These are phyloP conservation scores for Saccharum spontaneum DNA, from an alignment of 176 grass and related monocot genomes.

Conservation along the genomic window DNA sequence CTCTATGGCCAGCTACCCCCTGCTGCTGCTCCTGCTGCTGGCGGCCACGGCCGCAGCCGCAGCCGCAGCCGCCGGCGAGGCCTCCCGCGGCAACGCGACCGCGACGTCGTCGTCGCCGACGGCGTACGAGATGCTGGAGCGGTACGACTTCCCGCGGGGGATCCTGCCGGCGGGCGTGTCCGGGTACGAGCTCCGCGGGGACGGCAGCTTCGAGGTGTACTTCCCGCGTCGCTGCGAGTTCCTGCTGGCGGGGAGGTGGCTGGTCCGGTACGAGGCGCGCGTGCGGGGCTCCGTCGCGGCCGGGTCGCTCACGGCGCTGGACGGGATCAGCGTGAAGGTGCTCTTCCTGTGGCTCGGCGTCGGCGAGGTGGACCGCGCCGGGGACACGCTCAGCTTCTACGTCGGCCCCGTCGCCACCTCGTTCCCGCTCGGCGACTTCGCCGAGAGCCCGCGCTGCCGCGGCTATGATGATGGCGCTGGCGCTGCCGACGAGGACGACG, in stretches of 20 bases:
- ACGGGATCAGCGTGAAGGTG: conserved; percentile 16
- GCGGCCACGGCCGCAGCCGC: not conserved
- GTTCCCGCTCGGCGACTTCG: not conserved
- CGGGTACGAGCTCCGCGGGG: conserved; percentile 32
- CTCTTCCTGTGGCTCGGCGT: conserved; percentile 22
- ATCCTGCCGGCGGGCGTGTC: conserved; percentile 69
- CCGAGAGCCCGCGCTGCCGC: conserved; percentile 34
- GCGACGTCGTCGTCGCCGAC: conserved; percentile 17
- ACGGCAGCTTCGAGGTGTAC: conserved; percentile 58
- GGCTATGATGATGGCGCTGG: conserved; percentile 27
- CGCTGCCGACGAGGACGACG: not conserved
- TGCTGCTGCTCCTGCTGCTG: conserved; percentile 23
- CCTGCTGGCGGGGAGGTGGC: conserved; percentile 17
- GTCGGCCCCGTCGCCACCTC: not conserved
- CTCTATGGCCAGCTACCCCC: not conserved
- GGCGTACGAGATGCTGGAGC: conserved; percentile 73
- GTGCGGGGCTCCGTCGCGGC: conserved; percentile 29
- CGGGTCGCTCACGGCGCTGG: not conserved
- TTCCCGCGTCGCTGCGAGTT: conserved; percentile 34
- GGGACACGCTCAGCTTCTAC: conserved; percentile 15
- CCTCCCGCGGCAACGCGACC: not conserved
- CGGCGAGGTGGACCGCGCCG: conserved; percentile 25
- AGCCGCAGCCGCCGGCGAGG: not conserved
- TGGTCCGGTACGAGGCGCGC: conserved; percentile 32
- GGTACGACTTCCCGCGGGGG: conserved; percentile 59